Conservation (phyloP, 2,329 filamentous ascomycete species). For the Trichophyton verrucosum region DNA sequence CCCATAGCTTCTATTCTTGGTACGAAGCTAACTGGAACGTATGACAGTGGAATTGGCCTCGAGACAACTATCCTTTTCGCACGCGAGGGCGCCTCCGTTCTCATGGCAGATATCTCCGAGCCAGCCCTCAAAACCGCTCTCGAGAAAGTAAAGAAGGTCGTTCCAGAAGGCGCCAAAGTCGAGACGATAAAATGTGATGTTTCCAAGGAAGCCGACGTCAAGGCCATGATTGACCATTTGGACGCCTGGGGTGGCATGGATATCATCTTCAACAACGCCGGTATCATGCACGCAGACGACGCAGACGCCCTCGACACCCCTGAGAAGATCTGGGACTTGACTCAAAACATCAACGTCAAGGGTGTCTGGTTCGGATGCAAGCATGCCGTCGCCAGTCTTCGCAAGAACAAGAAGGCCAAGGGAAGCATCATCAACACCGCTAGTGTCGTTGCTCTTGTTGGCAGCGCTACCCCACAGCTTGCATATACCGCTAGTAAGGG, state of each 20-base stretch:
- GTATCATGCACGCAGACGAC: conserved; percentile 84
- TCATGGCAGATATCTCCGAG: conserved; percentile 75
- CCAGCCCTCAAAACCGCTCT: conserved; percentile 65
- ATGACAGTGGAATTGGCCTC: conserved; percentile 67
- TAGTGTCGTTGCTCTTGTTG: conserved; percentile 75
- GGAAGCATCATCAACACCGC: conserved; percentile 88
- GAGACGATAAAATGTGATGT: conserved; percentile 63
- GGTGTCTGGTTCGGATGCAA: conserved; percentile 96
- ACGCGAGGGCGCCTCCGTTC: conserved; percentile 71
- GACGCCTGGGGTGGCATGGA: conserved; percentile 82
- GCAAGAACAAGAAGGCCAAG: conserved; percentile 63
- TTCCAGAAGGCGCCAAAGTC: conserved; percentile 48
- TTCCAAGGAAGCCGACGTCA: conserved; percentile 68
- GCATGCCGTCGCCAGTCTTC: conserved; percentile 72
- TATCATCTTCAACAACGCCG: conserved; percentile 93
- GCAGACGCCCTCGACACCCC: conserved; percentile 70
- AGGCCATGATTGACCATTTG: conserved; percentile 59
- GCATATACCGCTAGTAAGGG: conserved; percentile 93
- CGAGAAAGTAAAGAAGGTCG: conserved; percentile 60
- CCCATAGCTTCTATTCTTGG: not conserved
- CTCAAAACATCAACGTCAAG: conserved; percentile 91
- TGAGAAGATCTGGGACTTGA: conserved; percentile 87
- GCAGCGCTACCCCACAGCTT: conserved; percentile 74
- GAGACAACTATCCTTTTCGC: conserved; percentile 85
- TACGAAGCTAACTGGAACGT: not conserved